Percentiles rank a stretch among this genome's conserved stretches.
phyloP scores from a whole-genome alignment of 2,329 filamentous ascomycete species.

The Hortaea werneckii region DNA sequence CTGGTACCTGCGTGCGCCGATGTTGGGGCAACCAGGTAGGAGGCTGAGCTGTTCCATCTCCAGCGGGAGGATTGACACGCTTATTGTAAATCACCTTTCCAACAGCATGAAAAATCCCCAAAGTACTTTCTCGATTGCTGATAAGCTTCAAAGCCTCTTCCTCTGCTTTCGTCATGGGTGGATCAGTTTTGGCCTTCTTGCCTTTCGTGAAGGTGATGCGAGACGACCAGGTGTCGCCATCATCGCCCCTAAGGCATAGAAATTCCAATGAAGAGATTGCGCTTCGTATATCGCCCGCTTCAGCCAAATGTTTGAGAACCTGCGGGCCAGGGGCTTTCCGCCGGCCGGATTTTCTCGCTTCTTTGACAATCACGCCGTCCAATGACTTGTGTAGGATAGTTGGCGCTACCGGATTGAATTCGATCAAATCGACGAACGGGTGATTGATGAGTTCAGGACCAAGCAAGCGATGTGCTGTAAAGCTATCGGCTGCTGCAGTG shows the following conservation, averaged over 20 bases:
- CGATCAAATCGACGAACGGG: slow-evolving; percentile 66
- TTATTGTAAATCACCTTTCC: slow-evolving; percentile 98
- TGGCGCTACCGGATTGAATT: slow-evolving; percentile 87
- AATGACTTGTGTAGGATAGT: slow-evolving; percentile 78
- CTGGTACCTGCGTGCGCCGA: slow-evolving; percentile 33
- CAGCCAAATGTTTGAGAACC: slow-evolving; percentile 68
- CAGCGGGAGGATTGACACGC: slow-evolving; percentile 48
- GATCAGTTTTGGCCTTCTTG: slow-evolving; percentile 51
- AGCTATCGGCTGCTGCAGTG: slow-evolving; percentile 76
- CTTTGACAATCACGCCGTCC: slow-evolving; percentile 71
- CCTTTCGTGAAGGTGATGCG: slow-evolving; percentile 61
- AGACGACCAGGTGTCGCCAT: slow-evolving; percentile 63
- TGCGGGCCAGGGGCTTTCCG: slow-evolving; percentile 65
- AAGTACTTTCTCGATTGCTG: slow-evolving; percentile 74
- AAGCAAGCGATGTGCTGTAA: slow-evolving; percentile 82
- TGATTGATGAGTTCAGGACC: slow-evolving; percentile 79
- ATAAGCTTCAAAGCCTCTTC: slow-evolving; percentile 69
- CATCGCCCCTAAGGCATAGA: slow-evolving; percentile 71
- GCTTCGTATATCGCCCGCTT: slow-evolving; percentile 84
- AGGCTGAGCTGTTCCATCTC: slow-evolving; percentile 29
- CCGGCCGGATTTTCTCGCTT: slow-evolving; percentile 67
- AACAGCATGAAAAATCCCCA: slow-evolving; percentile 93
- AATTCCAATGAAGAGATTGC: slow-evolving; percentile 91
- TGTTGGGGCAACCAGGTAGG: slow-evolving; percentile 37
- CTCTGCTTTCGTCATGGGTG: slow-evolving; percentile 64